These are phyloP conservation scores for Colletotrichum orchidophilum DNA, from an alignment of 2,329 filamentous ascomycete species.

Conservation along the genomic window DNA sequence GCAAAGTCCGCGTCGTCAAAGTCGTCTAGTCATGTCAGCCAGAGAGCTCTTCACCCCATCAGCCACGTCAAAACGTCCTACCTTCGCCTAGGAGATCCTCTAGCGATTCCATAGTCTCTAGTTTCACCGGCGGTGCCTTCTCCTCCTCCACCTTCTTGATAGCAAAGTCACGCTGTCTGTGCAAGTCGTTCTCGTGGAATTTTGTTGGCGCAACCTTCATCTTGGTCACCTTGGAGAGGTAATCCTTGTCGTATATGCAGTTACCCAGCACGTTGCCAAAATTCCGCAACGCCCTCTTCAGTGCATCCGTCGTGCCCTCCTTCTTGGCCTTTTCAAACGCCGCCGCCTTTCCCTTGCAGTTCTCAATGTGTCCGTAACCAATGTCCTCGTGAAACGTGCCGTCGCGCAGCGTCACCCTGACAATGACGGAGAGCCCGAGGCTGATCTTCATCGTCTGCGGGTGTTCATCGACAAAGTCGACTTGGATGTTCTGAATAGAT, in stretches of 20 bases:
- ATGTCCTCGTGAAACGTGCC: conserved; percentile 98
- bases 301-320: conserved; percentile 91
- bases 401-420: conserved; percentile 89
- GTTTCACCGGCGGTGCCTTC: conserved; percentile 39
- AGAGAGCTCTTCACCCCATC: background rate
- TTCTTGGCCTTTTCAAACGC: conserved; percentile 99
- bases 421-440: conserved; percentile 87
- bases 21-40: conserved; percentile 58
- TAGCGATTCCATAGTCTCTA: conserved; percentile 55
- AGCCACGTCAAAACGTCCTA: conserved; percentile 39
- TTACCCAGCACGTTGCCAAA: conserved; percentile 99
- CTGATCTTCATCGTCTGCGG: conserved; percentile 80
- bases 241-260: conserved; percentile 97
- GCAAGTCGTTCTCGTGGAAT: conserved; percentile 82
- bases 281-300: conserved; percentile 88
- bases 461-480: conserved; percentile 94
- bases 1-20: conserved; percentile 83
- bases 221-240: conserved; percentile 88
- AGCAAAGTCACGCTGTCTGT: conserved; percentile 81
- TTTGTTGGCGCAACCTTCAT: conserved; percentile 82
- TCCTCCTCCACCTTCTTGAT: conserved; percentile 61
- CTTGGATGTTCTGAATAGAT: conserved; percentile 91
- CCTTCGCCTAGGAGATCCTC: conserved; percentile 59
- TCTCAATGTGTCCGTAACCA: conserved; percentile 96
- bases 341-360: conserved; percentile 92